Percentiles rank a stretch among this genome's conserved stretches.
Conservation (phyloP, 345 rosid species). For the sweet orange (Citrus sinensis) region DVS_A1.0 CM039161.1:1132501-1133000, state of each 20-base stretch:
- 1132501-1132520: slow-evolving; percentile 91
- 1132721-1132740: slow-evolving; percentile 83
- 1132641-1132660: slow-evolving; percentile 89
- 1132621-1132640: slow-evolving; percentile 84
- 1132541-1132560: slow-evolving; percentile 88
- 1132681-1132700: slow-evolving; percentile 99
- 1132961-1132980: slow-evolving; percentile 42
- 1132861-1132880: slow-evolving; percentile 77
- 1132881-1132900: slow-evolving; percentile 67
- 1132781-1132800: slow-evolving; percentile 88
- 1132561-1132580: slow-evolving; percentile 71
- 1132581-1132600: slow-evolving; percentile 90
- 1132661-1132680: slow-evolving; percentile 93
- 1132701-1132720: slow-evolving; percentile 95
- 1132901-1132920: slow-evolving; percentile 75
- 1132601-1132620: slow-evolving; percentile 79
- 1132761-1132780: slow-evolving; percentile 89
- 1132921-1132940: slow-evolving; percentile 85
- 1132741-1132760: slow-evolving; percentile 92
- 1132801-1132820: slow-evolving; percentile 78
- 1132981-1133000: slow-evolving; percentile 85
- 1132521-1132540: slow-evolving; percentile 88
- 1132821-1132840: slow-evolving; percentile 90
- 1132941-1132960: slow-evolving; percentile 59
- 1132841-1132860: slow-evolving; percentile 68